Percentiles rank a stretch among this genome's conserved stretches.
phyloP scores from a whole-genome alignment of 2,329 filamentous ascomycete species.

The Rutstroemia sydowiana region DNA sequence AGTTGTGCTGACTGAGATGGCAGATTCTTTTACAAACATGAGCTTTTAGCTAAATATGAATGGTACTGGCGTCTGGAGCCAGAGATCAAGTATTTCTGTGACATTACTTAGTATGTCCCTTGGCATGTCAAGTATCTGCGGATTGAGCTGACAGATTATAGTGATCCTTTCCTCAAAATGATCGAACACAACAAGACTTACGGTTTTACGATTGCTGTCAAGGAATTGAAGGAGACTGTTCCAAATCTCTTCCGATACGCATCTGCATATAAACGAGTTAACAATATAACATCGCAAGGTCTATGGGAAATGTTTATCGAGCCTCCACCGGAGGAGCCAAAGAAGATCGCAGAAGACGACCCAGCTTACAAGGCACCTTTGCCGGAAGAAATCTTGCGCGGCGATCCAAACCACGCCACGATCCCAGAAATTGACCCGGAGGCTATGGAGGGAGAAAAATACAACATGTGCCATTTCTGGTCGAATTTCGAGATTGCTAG shows the following conservation, averaged over 20 bases:
- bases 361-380: slow-evolving; percentile 48
- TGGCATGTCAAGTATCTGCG: too few species aligned
- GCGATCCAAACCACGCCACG: slow-evolving; percentile 61
- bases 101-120: slow-evolving; percentile 82
- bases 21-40: slow-evolving; percentile 95
- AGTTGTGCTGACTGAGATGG: slow-evolving; percentile 13
- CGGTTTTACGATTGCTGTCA: slow-evolving; percentile 97
- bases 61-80: slow-evolving; percentile 99
- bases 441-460: slow-evolving; percentile 92
- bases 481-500: slow-evolving; percentile 98
- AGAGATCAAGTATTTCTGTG: slow-evolving; percentile 99
- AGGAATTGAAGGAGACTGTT: slow-evolving; percentile 94
- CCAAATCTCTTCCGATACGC: slow-evolving; percentile 98
- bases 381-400: slow-evolving; percentile 74
- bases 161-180: slow-evolving; percentile 95
- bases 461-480: slow-evolving; percentile 99
- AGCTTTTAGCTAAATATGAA: slow-evolving; percentile 89
- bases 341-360: slow-evolving; percentile 52
- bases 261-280: slow-evolving; percentile 90
- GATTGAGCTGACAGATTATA: slow-evolving; percentile 30
- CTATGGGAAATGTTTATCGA: slow-evolving; percentile 99
- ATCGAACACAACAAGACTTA: slow-evolving; percentile 93
- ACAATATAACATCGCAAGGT: slow-evolving; percentile 84
- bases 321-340: slow-evolving; percentile 53
- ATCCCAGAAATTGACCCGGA: slow-evolving; percentile 82